These are phyloP conservation scores for Barnettozyma vustinii DNA, from an alignment of 805 yeast genomes.

Conservation along the genomic window DNA sequence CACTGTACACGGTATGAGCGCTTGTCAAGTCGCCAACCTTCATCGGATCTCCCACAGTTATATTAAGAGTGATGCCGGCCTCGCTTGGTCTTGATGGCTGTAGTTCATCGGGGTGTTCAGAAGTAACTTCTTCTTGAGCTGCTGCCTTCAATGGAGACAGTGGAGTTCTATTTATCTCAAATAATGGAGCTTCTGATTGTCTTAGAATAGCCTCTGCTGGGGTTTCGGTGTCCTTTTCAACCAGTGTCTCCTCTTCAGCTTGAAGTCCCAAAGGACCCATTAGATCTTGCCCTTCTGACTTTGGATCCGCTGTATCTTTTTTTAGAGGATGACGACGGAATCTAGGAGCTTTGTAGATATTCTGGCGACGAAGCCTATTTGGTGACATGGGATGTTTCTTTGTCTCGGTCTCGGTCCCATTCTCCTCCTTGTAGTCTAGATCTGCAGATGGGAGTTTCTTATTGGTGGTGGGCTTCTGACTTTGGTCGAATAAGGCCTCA, in stretches of 20 bases:
- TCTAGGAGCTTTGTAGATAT: slow-evolving; percentile 44
- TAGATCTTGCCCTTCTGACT: slow-evolving; percentile 20
- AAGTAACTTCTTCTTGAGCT: slow-evolving; percentile 8
- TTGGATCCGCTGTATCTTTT: slow-evolving; percentile 3
- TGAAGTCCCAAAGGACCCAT: slow-evolving; percentile 29
- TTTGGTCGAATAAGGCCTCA: slow-evolving; percentile 32
- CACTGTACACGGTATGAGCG: slow-evolving; percentile 84
- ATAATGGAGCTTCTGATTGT: slow-evolving; percentile 51
- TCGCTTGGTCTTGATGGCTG: not conserved
- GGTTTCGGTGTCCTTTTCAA: slow-evolving; percentile 22
- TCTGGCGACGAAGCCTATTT: slow-evolving; percentile 36
- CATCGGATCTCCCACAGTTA: slow-evolving; percentile 83
- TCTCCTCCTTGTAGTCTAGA: slow-evolving; percentile 8
- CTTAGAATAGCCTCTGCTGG: slow-evolving; percentile 33
- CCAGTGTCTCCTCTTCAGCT: slow-evolving; percentile 26
- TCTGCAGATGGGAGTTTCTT: slow-evolving; percentile 8
- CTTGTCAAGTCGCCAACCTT: slow-evolving; percentile 88
- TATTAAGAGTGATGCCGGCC: slow-evolving; percentile 38
- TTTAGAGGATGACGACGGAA: slow-evolving; percentile 32
- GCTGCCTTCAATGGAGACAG: slow-evolving; percentile 21
- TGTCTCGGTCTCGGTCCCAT: slow-evolving; percentile 10
- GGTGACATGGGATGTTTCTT: slow-evolving; percentile 26
- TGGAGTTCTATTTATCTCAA: slow-evolving; percentile 34
- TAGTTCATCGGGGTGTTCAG: slow-evolving; percentile 8
- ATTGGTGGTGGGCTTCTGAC: slow-evolving; percentile 5